Evolutionary conservation across 2,329 filamentous ascomycete species (phyloP).

Genomic region (Fusarium sp.): DNA sequence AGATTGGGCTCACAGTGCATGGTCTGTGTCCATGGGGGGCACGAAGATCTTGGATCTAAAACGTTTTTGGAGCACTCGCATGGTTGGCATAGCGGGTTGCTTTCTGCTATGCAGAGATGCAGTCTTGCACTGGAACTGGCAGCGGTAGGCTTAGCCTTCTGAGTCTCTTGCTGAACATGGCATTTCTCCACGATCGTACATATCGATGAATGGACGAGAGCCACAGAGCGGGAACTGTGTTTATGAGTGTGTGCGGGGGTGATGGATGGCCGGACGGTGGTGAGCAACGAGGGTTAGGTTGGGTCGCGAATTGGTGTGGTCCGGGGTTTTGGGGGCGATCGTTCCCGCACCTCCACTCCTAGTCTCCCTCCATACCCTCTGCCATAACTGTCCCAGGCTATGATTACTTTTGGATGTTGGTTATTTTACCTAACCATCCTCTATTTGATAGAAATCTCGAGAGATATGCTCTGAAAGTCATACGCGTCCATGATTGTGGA

Average conservation of each 20-base stretch:
- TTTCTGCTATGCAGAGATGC: constrained; percentile 23
- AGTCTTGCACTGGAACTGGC: background rate
- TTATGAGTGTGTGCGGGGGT: constrained; percentile 20
- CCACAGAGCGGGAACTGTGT: constrained; percentile 42
- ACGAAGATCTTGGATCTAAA: constrained; percentile 37
- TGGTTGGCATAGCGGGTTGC: constrained; percentile 27
- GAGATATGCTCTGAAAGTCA: background rate
- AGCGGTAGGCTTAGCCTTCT: background rate
- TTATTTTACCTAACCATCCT: background rate
- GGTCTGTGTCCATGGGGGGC: constrained; percentile 26
- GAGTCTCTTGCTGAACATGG: constrained; percentile 14
- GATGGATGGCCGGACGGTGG: constrained; percentile 21
- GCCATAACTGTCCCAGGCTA: background rate
- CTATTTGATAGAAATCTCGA: background rate
- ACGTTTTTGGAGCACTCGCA: constrained; percentile 28
- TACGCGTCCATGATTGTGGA: background rate
- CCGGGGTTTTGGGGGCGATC: constrained; percentile 50
- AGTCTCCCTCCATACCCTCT: constrained; percentile 17
- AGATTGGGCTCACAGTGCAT: constrained; percentile 37
- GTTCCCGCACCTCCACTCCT: constrained; percentile 50
- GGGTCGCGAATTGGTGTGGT: constrained; percentile 42
- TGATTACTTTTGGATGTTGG: constrained; percentile 1
- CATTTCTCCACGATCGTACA: constrained; percentile 34
- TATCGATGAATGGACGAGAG: constrained; percentile 25
- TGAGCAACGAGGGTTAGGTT: constrained; percentile 28